These are phyloP conservation scores for Thraustochytrium sp. DNA, from an alignment of 352 stramenopile genomes.

Conservation along the genomic window DNA sequence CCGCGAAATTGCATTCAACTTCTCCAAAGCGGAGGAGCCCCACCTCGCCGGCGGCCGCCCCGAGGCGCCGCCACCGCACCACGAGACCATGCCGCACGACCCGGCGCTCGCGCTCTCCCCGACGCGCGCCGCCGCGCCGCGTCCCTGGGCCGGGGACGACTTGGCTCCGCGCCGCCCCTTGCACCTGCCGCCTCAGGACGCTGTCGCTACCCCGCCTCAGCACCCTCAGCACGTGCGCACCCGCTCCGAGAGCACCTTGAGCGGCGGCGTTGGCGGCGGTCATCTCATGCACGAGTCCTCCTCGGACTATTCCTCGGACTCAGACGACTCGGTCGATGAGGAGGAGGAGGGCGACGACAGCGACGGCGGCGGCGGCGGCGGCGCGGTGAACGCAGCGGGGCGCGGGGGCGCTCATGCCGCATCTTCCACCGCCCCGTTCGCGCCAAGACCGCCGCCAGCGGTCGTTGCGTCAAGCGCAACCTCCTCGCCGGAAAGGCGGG, in stretches of 20 bases:
- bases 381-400: neutral
- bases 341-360: conserved; percentile 23
- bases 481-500: neutral
- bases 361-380: neutral
- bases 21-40: conserved; percentile 1
- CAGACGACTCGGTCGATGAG: neutral
- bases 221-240: neutral
- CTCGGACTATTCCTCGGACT: conserved; percentile 11
- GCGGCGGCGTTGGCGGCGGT: neutral
- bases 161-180: too few species aligned
- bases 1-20: conserved; percentile 35
- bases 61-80: too few species aligned
- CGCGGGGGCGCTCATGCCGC: too few species aligned
- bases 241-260: neutral
- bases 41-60: neutral
- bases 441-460: too few species aligned
- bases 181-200: too few species aligned
- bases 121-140: too few species aligned
- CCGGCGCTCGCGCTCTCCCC: too few species aligned
- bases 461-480: too few species aligned
- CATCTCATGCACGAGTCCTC: neutral
- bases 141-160: too few species aligned
- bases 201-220: neutral
- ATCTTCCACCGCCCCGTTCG: too few species aligned
- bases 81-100: too few species aligned